phyloP scores from a whole-genome alignment of 192 early-diverging fungal genomes.

The Coemansia sp. region DNA sequence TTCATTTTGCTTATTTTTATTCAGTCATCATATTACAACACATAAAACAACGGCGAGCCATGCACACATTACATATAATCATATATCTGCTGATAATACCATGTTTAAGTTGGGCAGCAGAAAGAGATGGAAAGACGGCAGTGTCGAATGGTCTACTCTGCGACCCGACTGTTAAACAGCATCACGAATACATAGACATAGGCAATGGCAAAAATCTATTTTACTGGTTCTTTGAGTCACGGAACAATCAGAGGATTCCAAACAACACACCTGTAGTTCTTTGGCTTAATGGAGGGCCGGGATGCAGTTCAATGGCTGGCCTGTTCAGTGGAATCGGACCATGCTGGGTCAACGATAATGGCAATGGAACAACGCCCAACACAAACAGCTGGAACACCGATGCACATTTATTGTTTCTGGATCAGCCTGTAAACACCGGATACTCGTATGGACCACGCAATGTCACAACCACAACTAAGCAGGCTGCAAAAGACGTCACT shows the following conservation, averaged over 20 bases:
- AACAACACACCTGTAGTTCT: conserved; percentile 67
- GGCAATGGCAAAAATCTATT: conserved; percentile 72
- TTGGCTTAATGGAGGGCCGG: conserved; percentile 82
- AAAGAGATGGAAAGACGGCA: background rate
- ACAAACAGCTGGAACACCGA: conserved; percentile 83
- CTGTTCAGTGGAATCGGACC: conserved; percentile 79
- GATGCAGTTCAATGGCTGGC: conserved; percentile 75
- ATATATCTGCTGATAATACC: background rate
- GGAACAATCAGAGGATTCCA: conserved; percentile 54
- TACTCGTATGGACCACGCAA: conserved; percentile 70
- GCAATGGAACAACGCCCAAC: conserved; percentile 68
- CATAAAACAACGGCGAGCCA: no score
- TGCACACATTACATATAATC: no score
- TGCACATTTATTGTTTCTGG: conserved; percentile 78
- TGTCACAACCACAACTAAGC: conserved; percentile 62
- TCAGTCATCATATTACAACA: no score
- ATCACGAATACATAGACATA: conserved; percentile 71
- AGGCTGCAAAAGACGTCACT: conserved; percentile 79
- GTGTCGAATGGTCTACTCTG: conserved; percentile 65
- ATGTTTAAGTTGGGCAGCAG: conserved; percentile 3
- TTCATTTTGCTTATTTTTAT: no score
- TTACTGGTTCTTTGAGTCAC: conserved; percentile 96
- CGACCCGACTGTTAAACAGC: conserved; percentile 85
- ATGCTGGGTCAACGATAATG: conserved; percentile 72
- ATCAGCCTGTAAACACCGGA: conserved; percentile 87